Evolutionary conservation across 2,329 filamentous ascomycete species (phyloP).

Genomic region (Sclerotinia spermophila): DNA sequence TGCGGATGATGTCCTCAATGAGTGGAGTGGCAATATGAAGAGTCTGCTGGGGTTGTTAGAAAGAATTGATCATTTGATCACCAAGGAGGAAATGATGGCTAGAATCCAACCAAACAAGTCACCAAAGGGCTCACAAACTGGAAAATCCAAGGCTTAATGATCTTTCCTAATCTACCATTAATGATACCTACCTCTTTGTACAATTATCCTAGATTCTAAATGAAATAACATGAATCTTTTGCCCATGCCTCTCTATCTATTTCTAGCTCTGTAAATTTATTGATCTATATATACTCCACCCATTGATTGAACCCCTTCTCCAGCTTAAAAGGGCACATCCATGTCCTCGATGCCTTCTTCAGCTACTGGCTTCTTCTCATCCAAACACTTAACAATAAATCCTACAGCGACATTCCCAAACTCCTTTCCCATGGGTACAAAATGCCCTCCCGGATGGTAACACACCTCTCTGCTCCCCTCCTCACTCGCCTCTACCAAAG

Average conservation of each 20-base stretch:
- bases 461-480: conserved; percentile 46
- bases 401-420: conserved; percentile 72
- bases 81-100: conserved; percentile 99
- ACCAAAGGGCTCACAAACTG: conserved; percentile 38
- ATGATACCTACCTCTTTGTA: conserved; percentile 35
- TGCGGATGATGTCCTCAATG: conserved; percentile 93
- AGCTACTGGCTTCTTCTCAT: conserved; percentile 45
- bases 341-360: conserved; percentile 63
- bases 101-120: conserved; percentile 68
- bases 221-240: conserved; percentile 32
- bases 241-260: conserved; percentile 22
- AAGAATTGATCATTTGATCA: conserved; percentile 95
- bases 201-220: conserved; percentile 37
- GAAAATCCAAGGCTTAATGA: conserved; percentile 34
- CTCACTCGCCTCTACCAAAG: conserved; percentile 56
- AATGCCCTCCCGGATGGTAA: conserved; percentile 81
- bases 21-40: conserved; percentile 99
- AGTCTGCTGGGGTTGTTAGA: conserved; percentile 79
- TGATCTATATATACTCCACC: neutral
- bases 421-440: conserved; percentile 78
- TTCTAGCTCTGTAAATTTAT: neutral
- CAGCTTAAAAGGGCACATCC: conserved; percentile 58
- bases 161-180: conserved; percentile 17
- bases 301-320: neutral
- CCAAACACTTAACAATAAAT: conserved; percentile 56